Conservation (phyloP, 352 stramenopile species). For the Elongisporangium anandrum region DNA sequence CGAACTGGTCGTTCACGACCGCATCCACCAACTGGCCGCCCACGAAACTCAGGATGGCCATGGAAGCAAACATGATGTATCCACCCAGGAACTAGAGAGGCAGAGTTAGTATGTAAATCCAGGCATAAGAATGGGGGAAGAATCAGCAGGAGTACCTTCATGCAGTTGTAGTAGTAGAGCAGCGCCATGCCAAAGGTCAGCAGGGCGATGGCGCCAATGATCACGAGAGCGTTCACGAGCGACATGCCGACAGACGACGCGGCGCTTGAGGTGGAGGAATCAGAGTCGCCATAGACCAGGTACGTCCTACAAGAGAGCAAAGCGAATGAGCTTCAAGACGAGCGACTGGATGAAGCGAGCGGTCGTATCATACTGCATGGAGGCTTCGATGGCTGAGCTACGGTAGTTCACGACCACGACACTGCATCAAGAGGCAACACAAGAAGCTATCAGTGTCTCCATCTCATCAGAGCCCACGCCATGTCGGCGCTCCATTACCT, state of each 20-base stretch:
- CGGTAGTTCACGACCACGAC: slow-evolving; percentile 84
- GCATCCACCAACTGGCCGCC: slow-evolving; percentile 82
- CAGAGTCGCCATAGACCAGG: slow-evolving; percentile 70
- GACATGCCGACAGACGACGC: slow-evolving; percentile 53
- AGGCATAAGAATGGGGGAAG: too few relatives aligned
- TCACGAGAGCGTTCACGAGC: slow-evolving; percentile 86
- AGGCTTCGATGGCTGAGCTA: slow-evolving; percentile 65
- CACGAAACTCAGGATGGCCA: slow-evolving; percentile 83
- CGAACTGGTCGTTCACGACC: slow-evolving; percentile 68
- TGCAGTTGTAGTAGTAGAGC: slow-evolving; percentile 89
- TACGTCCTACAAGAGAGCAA: slow-evolving; percentile 38
- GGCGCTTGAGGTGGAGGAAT: slow-evolving; percentile 22
- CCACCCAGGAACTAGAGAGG: slow-evolving; percentile 54
- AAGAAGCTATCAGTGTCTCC: too few relatives aligned
- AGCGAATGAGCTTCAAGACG: background rate
- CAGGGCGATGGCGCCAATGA: slow-evolving; percentile 80
- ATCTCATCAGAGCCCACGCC: too few relatives aligned
- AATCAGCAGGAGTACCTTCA: too few relatives aligned
- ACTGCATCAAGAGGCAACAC: slow-evolving; percentile 16
- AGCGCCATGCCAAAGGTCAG: slow-evolving; percentile 89
- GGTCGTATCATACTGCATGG: slow-evolving; percentile 55
- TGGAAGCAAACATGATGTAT: slow-evolving; percentile 89
- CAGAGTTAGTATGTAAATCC: background rate
- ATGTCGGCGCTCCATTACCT: too few relatives aligned
- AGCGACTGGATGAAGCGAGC: background rate